Conservation (phyloP, 2,329 filamentous ascomycete genomes). For the Pestalotiopsis sp. region DNA sequence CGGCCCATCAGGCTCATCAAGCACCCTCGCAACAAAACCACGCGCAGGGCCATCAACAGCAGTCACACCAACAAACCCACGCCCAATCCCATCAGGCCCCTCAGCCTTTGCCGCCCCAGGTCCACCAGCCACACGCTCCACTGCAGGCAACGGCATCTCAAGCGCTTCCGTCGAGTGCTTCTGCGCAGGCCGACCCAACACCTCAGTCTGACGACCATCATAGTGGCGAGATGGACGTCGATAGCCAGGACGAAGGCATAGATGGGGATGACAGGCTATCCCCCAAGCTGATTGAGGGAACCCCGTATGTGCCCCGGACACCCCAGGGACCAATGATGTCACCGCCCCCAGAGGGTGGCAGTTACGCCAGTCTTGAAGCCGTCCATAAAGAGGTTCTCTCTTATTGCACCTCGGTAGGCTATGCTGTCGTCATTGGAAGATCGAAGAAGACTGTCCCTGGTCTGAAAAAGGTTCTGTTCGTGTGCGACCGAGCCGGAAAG, state of each 20-base stretch:
- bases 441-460: conserved; percentile 71
- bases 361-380: conserved; percentile 65
- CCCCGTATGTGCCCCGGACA: conserved; percentile 54
- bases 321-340: conserved; percentile 65
- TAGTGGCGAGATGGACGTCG: conserved; percentile 54
- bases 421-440: conserved; percentile 69
- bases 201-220: conserved; percentile 40
- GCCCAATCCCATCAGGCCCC: conserved; percentile 35
- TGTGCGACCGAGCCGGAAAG: conserved; percentile 68
- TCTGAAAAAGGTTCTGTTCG: conserved; percentile 68
- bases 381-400: conserved; percentile 65
- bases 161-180: conserved; percentile 32
- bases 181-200: conserved; percentile 32
- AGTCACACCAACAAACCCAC: conserved; percentile 25
- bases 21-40: conserved; percentile 27
- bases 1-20: conserved; percentile 14
- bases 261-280: conserved; percentile 49
- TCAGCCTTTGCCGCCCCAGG: conserved; percentile 24
- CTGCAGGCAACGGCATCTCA: conserved; percentile 28
- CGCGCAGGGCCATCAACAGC: conserved; percentile 23
- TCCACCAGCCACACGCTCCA: conserved; percentile 29
- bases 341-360: conserved; percentile 65
- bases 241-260: conserved; percentile 48
- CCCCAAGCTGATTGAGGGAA: conserved; percentile 50
- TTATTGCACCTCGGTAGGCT: conserved; percentile 70